Evolutionary conservation across 441 rosid species (phyloP).

Genomic region (Pelargonium citronellum): DNA sequence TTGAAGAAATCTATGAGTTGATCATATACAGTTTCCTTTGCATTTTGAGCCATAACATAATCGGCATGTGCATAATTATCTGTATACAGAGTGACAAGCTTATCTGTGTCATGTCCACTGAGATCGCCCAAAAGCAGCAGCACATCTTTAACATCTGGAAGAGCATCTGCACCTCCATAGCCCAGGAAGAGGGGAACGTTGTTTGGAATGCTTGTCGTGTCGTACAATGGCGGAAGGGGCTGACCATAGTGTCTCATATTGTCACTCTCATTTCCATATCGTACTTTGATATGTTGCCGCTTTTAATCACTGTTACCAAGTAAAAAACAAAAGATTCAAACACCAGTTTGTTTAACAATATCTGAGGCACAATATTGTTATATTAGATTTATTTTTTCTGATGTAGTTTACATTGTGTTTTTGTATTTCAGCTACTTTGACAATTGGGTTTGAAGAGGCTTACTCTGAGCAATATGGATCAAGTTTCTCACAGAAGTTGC

Average conservation of each 20-base stretch:
- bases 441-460: conserved; percentile 10
- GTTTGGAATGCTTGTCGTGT: conserved; percentile 38
- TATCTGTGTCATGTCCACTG: conserved; percentile 27
- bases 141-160: conserved; percentile 30
- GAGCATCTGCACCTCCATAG: conserved; percentile 36
- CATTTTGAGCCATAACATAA: conserved; percentile 32
- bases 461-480: conserved; percentile 55
- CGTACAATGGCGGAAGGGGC: conserved; percentile 36
- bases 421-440: too few species aligned
- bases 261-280: conserved; percentile 26
- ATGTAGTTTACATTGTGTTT: not conserved
- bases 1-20: conserved; percentile 29
- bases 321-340: too few species aligned
- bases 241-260: conserved; percentile 42
- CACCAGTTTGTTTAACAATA: too few species aligned
- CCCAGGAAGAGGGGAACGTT: conserved; percentile 33
- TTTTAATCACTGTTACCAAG: conserved; percentile 32
- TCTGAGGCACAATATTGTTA: too few species aligned
- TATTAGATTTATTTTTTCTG: not conserved
- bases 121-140: conserved; percentile 24
- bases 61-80: conserved; percentile 33
- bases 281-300: conserved; percentile 37
- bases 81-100: conserved; percentile 23
- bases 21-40: conserved; percentile 30
- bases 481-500: conserved; percentile 48